These are phyloP conservation scores for Teratosphaeria viscida DNA, from an alignment of 2,329 filamentous ascomycete genomes.

Conservation along the genomic window DNA sequence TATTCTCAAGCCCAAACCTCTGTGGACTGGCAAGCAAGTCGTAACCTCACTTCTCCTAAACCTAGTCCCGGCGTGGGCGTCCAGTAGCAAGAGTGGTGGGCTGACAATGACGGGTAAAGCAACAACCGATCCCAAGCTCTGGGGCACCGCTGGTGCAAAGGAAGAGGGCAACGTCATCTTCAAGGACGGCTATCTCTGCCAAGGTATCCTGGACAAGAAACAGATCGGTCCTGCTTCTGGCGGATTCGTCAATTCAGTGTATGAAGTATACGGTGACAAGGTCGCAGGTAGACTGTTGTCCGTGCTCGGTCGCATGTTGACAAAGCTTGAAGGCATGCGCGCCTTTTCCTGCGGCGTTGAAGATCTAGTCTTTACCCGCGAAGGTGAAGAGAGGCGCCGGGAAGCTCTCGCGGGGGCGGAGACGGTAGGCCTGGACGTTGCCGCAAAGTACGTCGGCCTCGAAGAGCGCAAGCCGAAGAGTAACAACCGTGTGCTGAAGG, in stretches of 20 bases:
- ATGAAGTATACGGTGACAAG: constrained; percentile 84
- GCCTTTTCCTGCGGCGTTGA: constrained; percentile 97
- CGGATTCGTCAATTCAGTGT: constrained; percentile 81
- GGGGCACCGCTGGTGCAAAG: constrained; percentile 51
- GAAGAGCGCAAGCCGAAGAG: constrained; percentile 52
- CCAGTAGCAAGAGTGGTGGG: constrained; percentile 37
- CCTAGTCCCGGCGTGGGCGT: constrained; percentile 64
- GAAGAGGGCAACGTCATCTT: constrained; percentile 79
- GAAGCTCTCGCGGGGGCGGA: constrained; percentile 58
- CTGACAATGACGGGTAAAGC: constrained; percentile 72
- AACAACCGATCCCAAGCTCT: constrained; percentile 66
- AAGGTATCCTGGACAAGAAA: constrained; percentile 88
- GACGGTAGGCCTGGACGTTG: constrained; percentile 64
- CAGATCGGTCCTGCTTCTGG: constrained; percentile 83
- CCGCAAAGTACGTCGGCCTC: constrained; percentile 79
- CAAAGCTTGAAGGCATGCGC: constrained; percentile 81
- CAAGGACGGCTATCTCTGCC: constrained; percentile 76
- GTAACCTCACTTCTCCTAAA: constrained; percentile 90
- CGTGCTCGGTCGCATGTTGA: constrained; percentile 79
- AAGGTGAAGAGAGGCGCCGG: constrained; percentile 63
- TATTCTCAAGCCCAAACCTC: constrained; percentile 64
- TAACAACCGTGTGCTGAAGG: constrained; percentile 60
- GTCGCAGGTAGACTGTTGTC: constrained; percentile 80
- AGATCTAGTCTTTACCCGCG: constrained; percentile 72
- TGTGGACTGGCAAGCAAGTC: constrained; percentile 96